Evolutionary conservation across 345 rosid species (phyloP), one percentile per base, ranked within the genome.

Genomic region (Syzygium aqueum): DNA sequence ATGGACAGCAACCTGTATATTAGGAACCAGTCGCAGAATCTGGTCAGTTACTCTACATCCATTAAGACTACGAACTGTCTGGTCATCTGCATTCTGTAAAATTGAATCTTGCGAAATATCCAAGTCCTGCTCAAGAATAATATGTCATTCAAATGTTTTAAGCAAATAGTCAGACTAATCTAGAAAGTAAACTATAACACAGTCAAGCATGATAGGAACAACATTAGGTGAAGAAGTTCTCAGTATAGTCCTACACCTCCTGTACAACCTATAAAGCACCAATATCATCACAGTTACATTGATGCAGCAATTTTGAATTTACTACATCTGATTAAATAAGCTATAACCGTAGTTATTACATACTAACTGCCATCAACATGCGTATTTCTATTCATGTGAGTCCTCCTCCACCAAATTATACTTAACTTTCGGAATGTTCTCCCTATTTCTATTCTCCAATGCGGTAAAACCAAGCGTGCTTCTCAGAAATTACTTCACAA

Each of bases 11-110:
- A 96, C 99, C 99, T 96, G 96, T 90, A 96, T 95, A 90, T 94
- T 96, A 87, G 99, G 99, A 88, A 97, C 99, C 91, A 96, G 89
- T 52, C 98, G 98, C 92, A 97, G 90, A 92, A 97, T 95, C 86
- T 96, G 99, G 94, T 97, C 99, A 89, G 99, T 97, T 59, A 97
- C 99, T 93, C 99, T 93, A 92, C 99, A 97, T 77, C 99, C 99
- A 85, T 97, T 97, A 87, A 97, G 99, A 90, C 99, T 97, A 86
- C 97, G 98, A 89, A 97, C 99, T 85, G 99, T 95, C 93, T 95
- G 98, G 53, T 96, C 99, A 91, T 97, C 99, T 27, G 96, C 92
- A 91, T 94, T 96, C 88, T 96, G 99, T 87, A 97, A 90, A 85
- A 96, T 95, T 51, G 98, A 94, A 88, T 95, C 99, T 89, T 96